Percentiles rank a stretch among this genome's conserved stretches.
phyloP scores from a whole-genome alignment of 2,329 filamentous ascomycete genomes.

The Cadophora sp. region DNA sequence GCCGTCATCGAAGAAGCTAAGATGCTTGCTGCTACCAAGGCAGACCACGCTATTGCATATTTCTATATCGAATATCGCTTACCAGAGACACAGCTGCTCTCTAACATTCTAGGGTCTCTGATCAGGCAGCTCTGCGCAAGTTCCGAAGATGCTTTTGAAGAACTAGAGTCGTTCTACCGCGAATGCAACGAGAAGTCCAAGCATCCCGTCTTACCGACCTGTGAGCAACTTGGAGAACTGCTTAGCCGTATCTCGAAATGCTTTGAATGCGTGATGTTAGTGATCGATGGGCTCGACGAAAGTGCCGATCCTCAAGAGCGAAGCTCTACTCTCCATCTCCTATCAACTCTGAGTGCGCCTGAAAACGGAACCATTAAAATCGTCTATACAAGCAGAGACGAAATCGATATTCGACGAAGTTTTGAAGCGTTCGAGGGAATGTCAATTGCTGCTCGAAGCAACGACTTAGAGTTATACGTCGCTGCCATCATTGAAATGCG shows the following conservation, averaged over 20 bases:
- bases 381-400: slow-evolving; percentile 25
- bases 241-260: slow-evolving; percentile 8
- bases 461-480: slow-evolving; percentile 32
- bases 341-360: slow-evolving; percentile 19
- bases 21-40: slow-evolving; percentile 15
- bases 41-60: slow-evolving; percentile 18
- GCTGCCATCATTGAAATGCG: slow-evolving; percentile 27
- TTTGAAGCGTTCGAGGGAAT: slow-evolving; percentile 20
- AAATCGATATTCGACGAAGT: slow-evolving; percentile 25
- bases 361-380: slow-evolving; percentile 24
- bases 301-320: slow-evolving; percentile 18
- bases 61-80: slow-evolving; percentile 24
- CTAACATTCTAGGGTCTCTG: slow-evolving; percentile 25
- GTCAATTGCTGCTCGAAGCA: slow-evolving; percentile 29
- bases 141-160: slow-evolving; percentile 17
- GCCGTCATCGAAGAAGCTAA: slow-evolving; percentile 25
- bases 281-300: slow-evolving; percentile 27
- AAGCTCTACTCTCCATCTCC: slow-evolving; percentile 11
- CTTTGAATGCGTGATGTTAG: slow-evolving; percentile 20
- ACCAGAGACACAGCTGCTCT: slow-evolving; percentile 20
- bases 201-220: slow-evolving; percentile 14
- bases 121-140: slow-evolving; percentile 21
- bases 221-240: slow-evolving; percentile 11
- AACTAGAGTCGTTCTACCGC: slow-evolving; percentile 18
- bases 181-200: slow-evolving; percentile 14